Base-by-base conservation (phyloP, 306 rosid species). In the Vigna trinervia region DNA sequence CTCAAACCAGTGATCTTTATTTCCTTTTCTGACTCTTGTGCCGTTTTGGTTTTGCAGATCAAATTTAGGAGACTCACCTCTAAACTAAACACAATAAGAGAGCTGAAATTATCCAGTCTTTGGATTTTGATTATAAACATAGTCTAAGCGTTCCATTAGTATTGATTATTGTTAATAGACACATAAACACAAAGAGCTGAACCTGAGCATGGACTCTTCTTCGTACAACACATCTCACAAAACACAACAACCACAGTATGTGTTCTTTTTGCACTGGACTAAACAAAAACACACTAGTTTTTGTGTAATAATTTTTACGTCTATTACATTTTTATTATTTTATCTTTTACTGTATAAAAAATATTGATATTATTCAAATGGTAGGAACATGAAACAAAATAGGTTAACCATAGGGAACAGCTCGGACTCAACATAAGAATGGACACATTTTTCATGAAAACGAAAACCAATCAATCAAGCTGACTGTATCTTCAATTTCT, bases 341-440 rank as follows among this genome's bases (percentile, higher is more conserved):
- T 57, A 23, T 57, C 36, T 57, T 11, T 57, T 57, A 22, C 1
- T 56, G 14, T 8, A 4, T 56, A 20, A 1, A 54, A 34, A 9
- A 20, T 22, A 56, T 56, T 56, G 12, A 11, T 8, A 6, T 45
- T 45, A 56, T 22, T 19, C 28, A 53, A 19, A 53, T 53, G 20
- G 12, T n/a, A 52, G 2, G 19, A 48, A 14, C 2, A 15, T 5
- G 20, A 59, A 28, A 59, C 11, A 30, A 13, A 22, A 59, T 13
- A 41, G 8, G 46, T 0, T 41, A 58, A 12, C 36, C 10, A 5
- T 39, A 75, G 26, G 71, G 73, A 63, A 77, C 81, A 77, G 81
- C 81, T 66, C 74, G 66, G 34, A 73, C 74, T 77, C 74, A 66
- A 22, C 67, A 15, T 54, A 41, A 53, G 23, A 77, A 22, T 74